A percentile compares a stretch with the other conserved stretches of the same genome.
Conservation (phyloP, 306 rosid genomes). For the Sindora glabra region DNA sequence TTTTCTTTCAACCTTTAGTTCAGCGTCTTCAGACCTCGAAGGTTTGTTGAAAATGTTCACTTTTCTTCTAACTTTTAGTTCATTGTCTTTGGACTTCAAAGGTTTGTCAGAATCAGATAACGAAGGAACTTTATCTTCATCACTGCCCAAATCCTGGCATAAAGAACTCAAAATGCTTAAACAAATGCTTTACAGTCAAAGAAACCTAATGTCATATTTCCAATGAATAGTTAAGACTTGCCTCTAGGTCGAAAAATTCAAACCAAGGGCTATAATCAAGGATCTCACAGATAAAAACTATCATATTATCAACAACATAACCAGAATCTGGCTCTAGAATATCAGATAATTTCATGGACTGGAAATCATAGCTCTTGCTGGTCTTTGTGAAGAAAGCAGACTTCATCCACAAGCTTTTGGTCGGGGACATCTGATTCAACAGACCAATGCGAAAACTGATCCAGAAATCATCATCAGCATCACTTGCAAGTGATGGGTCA, state of each 20-base stretch:
- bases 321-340: slow-evolving; percentile 58
- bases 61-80: slow-evolving; percentile 26
- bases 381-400: slow-evolving; percentile 58
- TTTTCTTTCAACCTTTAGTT: slow-evolving; percentile 43
- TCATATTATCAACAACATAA: slow-evolving; percentile 45
- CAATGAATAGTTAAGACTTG: slow-evolving; percentile 1
- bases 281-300: slow-evolving; percentile 54
- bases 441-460: slow-evolving; percentile 57
- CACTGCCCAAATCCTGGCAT: slow-evolving; percentile 48
- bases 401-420: slow-evolving; percentile 60
- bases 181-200: background rate
- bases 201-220: background rate
- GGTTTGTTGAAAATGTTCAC: too few relatives aligned
- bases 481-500: slow-evolving; percentile 51
- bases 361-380: slow-evolving; percentile 57
- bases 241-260: slow-evolving; percentile 66
- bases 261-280: slow-evolving; percentile 67
- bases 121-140: slow-evolving; percentile 52
- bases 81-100: slow-evolving; percentile 45
- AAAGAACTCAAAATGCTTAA: background rate
- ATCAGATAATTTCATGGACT: slow-evolving; percentile 58
- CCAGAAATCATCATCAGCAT: slow-evolving; percentile 58
- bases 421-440: slow-evolving; percentile 45
- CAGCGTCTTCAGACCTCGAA: slow-evolving; percentile 45
- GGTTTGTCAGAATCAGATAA: slow-evolving; percentile 52